A percentile compares a stretch with the other conserved stretches of the same genome.
These are phyloP conservation scores for Coemansia sp. DNA, from an alignment of 192 early-diverging fungal genomes.

Conservation along the genomic window DNA sequence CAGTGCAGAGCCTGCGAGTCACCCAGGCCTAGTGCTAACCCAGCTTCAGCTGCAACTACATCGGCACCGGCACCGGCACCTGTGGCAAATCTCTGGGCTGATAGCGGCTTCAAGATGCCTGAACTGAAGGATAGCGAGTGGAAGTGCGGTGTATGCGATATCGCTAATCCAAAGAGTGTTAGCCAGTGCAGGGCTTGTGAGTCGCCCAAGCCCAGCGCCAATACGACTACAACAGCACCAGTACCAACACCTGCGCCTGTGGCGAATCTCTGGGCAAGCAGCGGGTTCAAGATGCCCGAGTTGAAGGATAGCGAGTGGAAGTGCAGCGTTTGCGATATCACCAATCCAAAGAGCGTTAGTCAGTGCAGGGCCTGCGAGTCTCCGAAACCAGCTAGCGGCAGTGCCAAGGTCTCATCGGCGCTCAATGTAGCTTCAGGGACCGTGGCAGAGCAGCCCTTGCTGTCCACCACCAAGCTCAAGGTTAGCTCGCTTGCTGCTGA, in stretches of 20 bases:
- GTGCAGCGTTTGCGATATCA: conserved; percentile 16
- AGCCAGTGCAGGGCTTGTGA: conserved; percentile 35
- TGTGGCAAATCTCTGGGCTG: neutral
- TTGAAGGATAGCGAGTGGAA: conserved; percentile 20
- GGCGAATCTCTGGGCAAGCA: conserved; percentile 10
- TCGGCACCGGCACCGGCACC: too few species aligned
- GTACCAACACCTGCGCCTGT: conserved; percentile 3
- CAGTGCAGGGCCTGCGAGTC: conserved; percentile 13
- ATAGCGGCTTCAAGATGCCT: conserved; percentile 1
- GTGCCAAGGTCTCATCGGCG: neutral
- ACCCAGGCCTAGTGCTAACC: conserved; percentile 1
- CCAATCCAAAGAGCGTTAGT: neutral
- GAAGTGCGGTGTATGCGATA: conserved; percentile 21
- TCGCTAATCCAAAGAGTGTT: conserved; percentile 13
- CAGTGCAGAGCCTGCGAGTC: conserved; percentile 11
- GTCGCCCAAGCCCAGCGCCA: conserved; percentile 3
- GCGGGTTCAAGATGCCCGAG: conserved; percentile 1
- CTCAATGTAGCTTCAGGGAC: neutral
- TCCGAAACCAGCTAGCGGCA: conserved; percentile 1
- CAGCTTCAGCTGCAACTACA: too few species aligned
- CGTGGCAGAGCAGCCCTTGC: neutral
- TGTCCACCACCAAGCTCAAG: conserved; percentile 10
- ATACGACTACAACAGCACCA: neutral
- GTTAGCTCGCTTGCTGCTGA: conserved; percentile 15
- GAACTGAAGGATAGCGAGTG: conserved; percentile 22